Conservation (phyloP, 768 basidiomycete species). For the Mycena haematopus region DNA sequence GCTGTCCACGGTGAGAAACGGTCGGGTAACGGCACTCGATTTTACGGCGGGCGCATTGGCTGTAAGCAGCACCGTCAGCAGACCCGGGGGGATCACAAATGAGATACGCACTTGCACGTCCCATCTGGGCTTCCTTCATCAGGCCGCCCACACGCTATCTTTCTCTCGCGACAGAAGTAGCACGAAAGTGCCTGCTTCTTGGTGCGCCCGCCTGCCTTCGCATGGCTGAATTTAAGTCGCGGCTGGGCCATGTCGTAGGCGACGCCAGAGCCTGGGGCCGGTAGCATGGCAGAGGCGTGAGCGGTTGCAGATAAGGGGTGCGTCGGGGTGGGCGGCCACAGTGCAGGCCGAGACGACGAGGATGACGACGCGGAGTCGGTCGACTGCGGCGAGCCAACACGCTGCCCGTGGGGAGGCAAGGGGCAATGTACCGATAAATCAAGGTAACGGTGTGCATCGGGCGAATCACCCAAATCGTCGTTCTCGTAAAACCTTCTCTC, state of each 20-base stretch:
- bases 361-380: not conserved
- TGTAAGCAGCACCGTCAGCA: slow-evolving; percentile 26
- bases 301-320: not conserved
- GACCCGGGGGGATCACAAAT: not conserved
- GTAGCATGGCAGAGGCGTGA: not conserved
- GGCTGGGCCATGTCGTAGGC: not conserved
- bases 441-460: not conserved
- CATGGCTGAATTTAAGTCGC: slow-evolving; percentile 25
- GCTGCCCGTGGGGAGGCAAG: not conserved
- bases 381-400: not conserved
- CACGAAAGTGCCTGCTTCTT: slow-evolving; percentile 49
- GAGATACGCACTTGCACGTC: slow-evolving; percentile 51
- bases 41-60: slow-evolving; percentile 54
- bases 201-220: slow-evolving; percentile 21
- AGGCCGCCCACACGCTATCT: slow-evolving; percentile 56
- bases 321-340: not conserved
- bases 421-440: slow-evolving; percentile 1
- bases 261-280: not conserved
- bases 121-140: slow-evolving; percentile 37
- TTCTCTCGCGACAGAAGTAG: slow-evolving; percentile 55
- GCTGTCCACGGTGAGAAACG: slow-evolving; percentile 55
- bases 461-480: not conserved
- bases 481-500: not conserved
- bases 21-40: slow-evolving; percentile 56
- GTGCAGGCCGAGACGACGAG: not conserved